Evolutionary conservation across 305 asterid species (phyloP), one percentile per base, ranked within the genome.

Genomic region (Fraxinus nigra): DNA sequence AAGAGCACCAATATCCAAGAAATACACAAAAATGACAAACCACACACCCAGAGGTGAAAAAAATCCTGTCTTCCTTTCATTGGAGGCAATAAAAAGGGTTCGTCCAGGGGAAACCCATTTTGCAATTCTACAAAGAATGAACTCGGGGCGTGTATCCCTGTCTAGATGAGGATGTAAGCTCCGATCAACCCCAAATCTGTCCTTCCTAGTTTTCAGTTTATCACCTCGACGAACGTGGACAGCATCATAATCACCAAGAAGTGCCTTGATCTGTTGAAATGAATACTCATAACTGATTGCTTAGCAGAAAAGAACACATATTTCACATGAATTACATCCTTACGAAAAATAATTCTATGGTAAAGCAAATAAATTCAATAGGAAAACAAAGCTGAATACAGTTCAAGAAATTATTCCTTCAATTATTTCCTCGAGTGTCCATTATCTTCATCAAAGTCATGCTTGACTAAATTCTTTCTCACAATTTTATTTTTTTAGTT

Each of bases 201-300:
- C 98, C 88, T 94, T 96, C 70, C 98, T 93, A 56, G 92, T 94
- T 82, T 93, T 96, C 85, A 96, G 76, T 82, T 76, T 89, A 88
- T 96, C 99, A 38, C 99, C 99, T 80, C 98, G 90, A 30, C 98
- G 97, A 78, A 94, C 93, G 87, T 96, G 99, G 69, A 94, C 90
- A 54, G 97, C 98, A 90, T 92, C 97, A 82, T 94, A 96, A 82
- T 92, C 95, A 79, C 97, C 98, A 67, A 96, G 95, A 67, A 78
- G 91, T 10, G 85, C 87, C 90, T 89, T 94, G 83, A 96, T 92
- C 99, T 95, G 87, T 83, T 82, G 40, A 32, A 82, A 79, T 72
- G 82, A 32, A 67, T 38, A 56, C 75, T 54, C 82, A 78, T 56
- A 20, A 46, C 76, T 59, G 54, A 82, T 22, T 65, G 77, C 22